Percentiles rank a stretch among this genome's conserved stretches.
Evolutionary conservation across 768 basidiomycete species (phyloP).

Genomic region (Rhodotorula taiwanensis): DNA sequence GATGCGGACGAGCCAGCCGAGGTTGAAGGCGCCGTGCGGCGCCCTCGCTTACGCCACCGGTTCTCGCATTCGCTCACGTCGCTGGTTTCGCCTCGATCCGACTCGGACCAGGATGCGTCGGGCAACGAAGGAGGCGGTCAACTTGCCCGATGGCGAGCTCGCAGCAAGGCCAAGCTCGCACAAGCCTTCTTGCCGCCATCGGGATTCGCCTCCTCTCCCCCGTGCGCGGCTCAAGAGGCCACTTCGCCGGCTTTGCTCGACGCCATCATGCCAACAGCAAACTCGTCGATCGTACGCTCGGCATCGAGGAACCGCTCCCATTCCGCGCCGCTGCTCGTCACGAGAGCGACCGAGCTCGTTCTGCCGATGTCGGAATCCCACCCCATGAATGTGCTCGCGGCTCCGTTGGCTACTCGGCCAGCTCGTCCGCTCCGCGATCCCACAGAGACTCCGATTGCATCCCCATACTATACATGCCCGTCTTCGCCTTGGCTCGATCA

Average conservation of each 20-base stretch:
- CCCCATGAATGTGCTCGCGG: no score
- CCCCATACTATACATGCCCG: background rate
- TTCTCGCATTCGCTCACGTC: conserved; percentile 22
- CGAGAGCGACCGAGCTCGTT: background rate
- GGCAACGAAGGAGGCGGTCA: background rate
- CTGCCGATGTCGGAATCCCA: background rate
- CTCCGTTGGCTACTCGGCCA: no score
- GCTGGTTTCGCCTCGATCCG: background rate
- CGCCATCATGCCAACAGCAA: no score
- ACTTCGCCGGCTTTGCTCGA: background rate
- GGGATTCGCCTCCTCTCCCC: background rate
- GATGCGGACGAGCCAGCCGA: background rate
- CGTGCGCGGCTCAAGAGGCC: background rate
- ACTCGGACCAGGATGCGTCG: background rate
- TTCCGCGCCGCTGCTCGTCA: conserved; percentile 7
- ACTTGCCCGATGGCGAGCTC: background rate
- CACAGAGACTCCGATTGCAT: background rate
- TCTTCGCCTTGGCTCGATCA: background rate
- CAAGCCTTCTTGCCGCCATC: background rate
- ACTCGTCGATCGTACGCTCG: background rate
- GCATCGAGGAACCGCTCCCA: background rate
- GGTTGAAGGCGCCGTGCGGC: background rate
- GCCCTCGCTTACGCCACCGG: background rate
- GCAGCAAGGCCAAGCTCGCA: conserved; percentile 6
- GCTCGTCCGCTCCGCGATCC: background rate